Evolutionary conservation across 208 protist genomes (phyloP), one percentile per base, ranked within the genome.

Genomic region (Trypanosoma scelopori): DNA sequence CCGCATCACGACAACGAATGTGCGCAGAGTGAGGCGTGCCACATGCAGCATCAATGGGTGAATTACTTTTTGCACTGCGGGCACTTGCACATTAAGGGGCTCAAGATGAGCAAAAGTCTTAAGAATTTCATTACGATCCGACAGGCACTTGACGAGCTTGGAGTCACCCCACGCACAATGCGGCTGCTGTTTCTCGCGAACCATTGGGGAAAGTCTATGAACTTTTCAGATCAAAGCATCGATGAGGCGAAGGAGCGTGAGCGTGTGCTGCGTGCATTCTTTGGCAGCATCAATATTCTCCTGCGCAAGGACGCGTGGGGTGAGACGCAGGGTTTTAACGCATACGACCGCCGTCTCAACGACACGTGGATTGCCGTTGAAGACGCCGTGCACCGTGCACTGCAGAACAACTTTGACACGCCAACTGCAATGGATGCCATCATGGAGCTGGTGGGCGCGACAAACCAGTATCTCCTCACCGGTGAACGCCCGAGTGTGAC

Each of bases 1-100:
- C 99, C 99, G 6, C 99, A 99, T 81, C 99, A 99, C 84, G 98
- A 99, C 63, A 99, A 99, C 73, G 98, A 99, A 84, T 83, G 99
- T 23, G 98, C 98, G 25, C 98, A 99, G 81, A 92, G 84, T 55
- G 98, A 98, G 78, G 96, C 90, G 15, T 86, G 79, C 65, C 79
- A 81, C 65, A 71, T 81, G 25, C 80, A 84, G 70, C 51, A 87
- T 39, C 91, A 98, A 76, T 99, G 98, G 98, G 95, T 98, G 43
- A 99, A 99, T 71, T 99, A 99, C 84, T 99, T 99, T 72, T 70
- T 99, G 3, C 97, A 99, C 69, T 87, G 90, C 52, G 98, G 98
- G 12, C 98, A 99, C 71, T 76, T 99, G n/a, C 84, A 98, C 59
- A 99, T 99, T 60, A 87, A 98, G 22, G 98, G 97, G 0, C 70